These are phyloP conservation scores for Boletellus ananiceps DNA, from an alignment of 768 basidiomycete species.

Conservation along the genomic window DNA sequence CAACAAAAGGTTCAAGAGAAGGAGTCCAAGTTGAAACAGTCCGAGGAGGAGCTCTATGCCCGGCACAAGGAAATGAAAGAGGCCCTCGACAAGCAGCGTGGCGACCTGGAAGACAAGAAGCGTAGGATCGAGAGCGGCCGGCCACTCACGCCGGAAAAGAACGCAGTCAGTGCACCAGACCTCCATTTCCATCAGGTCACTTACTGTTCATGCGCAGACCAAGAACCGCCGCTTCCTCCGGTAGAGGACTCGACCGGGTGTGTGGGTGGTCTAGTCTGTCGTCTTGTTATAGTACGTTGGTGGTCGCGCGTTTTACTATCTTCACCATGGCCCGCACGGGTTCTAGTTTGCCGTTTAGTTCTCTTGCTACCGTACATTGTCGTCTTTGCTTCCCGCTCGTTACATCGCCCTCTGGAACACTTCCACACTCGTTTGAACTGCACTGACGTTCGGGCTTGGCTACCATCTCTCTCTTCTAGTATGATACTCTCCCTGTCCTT, in stretches of 20 bases:
- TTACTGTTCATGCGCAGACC: conserved; percentile 23
- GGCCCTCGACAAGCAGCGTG: conserved; percentile 92
- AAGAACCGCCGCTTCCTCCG: conserved; percentile 36
- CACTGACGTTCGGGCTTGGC: conserved; percentile 49
- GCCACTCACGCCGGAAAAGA: conserved; percentile 93
- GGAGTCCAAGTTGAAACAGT: conserved; percentile 97
- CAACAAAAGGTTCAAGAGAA: conserved; percentile 99
- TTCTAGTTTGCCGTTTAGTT: conserved; percentile 36
- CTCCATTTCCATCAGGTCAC: conserved; percentile 1
- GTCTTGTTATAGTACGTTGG: conserved; percentile 28
- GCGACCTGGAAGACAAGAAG: conserved; percentile 98
- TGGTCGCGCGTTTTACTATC: conserved; percentile 24
- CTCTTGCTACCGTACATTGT: conserved; percentile 42
- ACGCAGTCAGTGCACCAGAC: conserved; percentile 51
- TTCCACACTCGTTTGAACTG: conserved; percentile 48
- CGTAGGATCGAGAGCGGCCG: conserved; percentile 90
- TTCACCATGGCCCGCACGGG: conserved; percentile 30
- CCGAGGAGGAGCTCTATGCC: conserved; percentile 97
- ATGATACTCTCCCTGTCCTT: conserved; percentile 40
- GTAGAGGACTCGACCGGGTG: conserved; percentile 17
- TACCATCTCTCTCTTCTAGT: conserved; percentile 47
- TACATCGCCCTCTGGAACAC: conserved; percentile 40
- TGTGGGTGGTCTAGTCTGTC: conserved; percentile 18
- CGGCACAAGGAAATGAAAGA: conserved; percentile 99
- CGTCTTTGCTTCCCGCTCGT: conserved; percentile 30